Base-by-base conservation (phyloP, 2,329 filamentous ascomycete genomes). In the Colletotrichum navitas region DNA sequence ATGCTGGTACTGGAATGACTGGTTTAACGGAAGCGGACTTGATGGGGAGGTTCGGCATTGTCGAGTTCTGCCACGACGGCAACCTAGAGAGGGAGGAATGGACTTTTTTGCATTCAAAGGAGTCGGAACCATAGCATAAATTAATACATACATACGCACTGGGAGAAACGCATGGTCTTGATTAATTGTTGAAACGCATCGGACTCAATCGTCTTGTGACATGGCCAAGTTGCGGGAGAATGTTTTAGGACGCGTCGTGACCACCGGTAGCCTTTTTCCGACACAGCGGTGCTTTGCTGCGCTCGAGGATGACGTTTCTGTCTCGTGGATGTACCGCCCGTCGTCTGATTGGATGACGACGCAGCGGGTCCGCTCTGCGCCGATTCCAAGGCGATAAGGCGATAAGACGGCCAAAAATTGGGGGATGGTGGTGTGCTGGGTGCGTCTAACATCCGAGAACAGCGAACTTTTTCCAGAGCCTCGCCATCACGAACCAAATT, bases 381-480 rank as follows among this genome's bases (percentile, higher is more conserved):
- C 56, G 36, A 12, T 29, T 61, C 55, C 66, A 61, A 60, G 12
- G 55, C 61, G 65, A 71, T 71, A 72, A 72, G 68, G 55, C 34
- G 69, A 72, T 69, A 72, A 72, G 65, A 29, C 11, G 18, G 47
- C 26, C 65, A 43, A 62, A 64, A 63, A 63, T 52, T 58, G 41
- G 51, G 32, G 29, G 18, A 14, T 4, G 12, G 1, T 26, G 8
- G 24, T 24, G 11, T 12, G 45, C 32, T 56, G 54, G 32, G 34
- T 39, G 51, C 45, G 51, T 41, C 64, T 39, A 43, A 32, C 49
- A 43, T 49, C 65, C 58, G 51, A 36, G 51, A 58, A 34, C 68
- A 52, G 34, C 68, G 68, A 71, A 66, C 66, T 71, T 71, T 71
- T 71, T 60, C 51, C 36, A 26, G n/a, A 61, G 36, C 32, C 52